A percentile compares a stretch with the other conserved stretches of the same genome.
These are phyloP conservation scores for Euphorbia corollata DNA, from an alignment of 441 rosid genomes.

Conservation along the genomic window DNA sequence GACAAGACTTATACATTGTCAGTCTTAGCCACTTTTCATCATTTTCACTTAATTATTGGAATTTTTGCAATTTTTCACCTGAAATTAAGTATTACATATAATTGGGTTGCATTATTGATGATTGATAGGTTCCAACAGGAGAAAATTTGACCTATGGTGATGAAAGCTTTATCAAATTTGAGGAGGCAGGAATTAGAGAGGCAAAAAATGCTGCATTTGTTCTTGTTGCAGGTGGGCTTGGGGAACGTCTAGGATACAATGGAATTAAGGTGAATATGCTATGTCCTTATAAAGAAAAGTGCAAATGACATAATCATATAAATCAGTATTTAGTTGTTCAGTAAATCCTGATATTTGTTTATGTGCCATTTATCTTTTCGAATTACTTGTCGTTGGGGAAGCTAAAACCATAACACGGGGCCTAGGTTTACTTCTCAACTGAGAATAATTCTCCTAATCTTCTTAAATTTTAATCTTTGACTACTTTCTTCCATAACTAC, in stretches of 20 bases:
- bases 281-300: background rate
- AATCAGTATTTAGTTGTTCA: background rate
- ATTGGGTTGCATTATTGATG: constrained; percentile 12
- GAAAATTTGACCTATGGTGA: constrained; percentile 62
- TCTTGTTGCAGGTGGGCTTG: constrained; percentile 98
- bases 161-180: constrained; percentile 61
- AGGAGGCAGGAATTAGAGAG: constrained; percentile 72
- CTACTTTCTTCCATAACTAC: background rate
- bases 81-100: background rate
- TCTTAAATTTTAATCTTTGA: background rate
- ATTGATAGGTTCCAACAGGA: constrained; percentile 78
- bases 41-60: constrained; percentile 3
- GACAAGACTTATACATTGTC: background rate
- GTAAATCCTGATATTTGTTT: background rate
- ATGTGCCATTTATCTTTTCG: background rate
- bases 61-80: background rate
- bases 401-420: too few relatives aligned
- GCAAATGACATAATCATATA: background rate
- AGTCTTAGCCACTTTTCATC: background rate
- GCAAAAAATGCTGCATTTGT: constrained; percentile 85
- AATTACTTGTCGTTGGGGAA: background rate
- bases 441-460: too few relatives aligned
- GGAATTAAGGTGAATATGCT: constrained; percentile 70
- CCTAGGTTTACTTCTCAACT: background rate
- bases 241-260: constrained; percentile 93